These are phyloP conservation scores for Ceratocystis variospora DNA, from an alignment of 2,329 filamentous ascomycete species.

Conservation along the genomic window DNA sequence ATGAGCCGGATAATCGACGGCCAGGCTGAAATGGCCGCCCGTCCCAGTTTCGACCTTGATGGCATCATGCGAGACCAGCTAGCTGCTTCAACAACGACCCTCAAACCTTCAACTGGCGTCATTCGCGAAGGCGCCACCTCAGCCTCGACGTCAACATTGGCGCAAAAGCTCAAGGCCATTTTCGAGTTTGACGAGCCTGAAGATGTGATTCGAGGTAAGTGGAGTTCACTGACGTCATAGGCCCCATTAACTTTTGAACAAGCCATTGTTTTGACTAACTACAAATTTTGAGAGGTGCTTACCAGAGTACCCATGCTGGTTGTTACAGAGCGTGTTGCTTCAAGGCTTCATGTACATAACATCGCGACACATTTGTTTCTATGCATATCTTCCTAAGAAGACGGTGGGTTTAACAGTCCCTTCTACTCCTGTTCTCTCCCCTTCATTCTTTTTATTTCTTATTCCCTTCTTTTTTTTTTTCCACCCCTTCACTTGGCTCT, in stretches of 20 bases:
- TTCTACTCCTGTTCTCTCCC: background rate
- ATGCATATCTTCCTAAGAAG: constrained; percentile 92
- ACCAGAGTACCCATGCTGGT: constrained; percentile 80
- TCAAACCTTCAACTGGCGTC: background rate
- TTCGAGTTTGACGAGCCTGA: constrained; percentile 73
- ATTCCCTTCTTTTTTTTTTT: background rate
- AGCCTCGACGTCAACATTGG: constrained; percentile 40
- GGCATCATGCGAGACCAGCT: constrained; percentile 25
- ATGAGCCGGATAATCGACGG: constrained; percentile 69
- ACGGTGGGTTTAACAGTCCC: constrained; percentile 39
- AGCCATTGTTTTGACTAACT: constrained; percentile 18
- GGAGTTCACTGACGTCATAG: constrained; percentile 15
- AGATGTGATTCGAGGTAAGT: constrained; percentile 61
- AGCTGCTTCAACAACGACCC: background rate
- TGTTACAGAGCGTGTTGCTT: constrained; percentile 78
- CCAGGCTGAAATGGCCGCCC: constrained; percentile 46
- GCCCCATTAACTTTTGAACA: background rate
- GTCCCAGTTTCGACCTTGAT: constrained; percentile 45
- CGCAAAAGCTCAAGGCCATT: constrained; percentile 63
- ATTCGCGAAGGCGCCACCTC: background rate
- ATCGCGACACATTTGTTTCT: constrained; percentile 85
- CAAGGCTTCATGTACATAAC: constrained; percentile 97
- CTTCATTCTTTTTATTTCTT: background rate
- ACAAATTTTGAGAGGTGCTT: too few relatives aligned
- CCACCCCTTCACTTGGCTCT: background rate